These are phyloP conservation scores for Malbranchea cinnamomea DNA, from an alignment of 2,329 filamentous ascomycete genomes.

Conservation along the genomic window DNA sequence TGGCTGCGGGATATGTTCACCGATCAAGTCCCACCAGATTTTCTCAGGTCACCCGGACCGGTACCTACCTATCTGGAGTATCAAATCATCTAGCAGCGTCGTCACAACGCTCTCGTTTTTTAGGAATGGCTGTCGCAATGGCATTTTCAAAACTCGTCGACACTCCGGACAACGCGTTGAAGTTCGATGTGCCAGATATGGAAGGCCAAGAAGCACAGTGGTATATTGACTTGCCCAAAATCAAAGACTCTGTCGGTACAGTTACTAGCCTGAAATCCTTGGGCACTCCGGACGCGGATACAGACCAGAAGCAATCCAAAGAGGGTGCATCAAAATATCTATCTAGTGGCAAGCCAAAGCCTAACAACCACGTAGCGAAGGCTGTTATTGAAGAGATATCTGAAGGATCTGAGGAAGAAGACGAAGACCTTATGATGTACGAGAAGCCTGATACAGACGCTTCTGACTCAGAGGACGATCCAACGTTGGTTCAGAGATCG, in stretches of 20 bases:
- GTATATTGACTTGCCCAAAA: constrained; percentile 52
- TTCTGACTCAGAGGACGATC: constrained; percentile 86
- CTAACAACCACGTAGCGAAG: not conserved
- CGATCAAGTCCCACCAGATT: constrained; percentile 52
- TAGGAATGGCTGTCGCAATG: constrained; percentile 80
- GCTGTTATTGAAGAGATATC: constrained; percentile 49
- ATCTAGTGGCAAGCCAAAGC: constrained; percentile 4
- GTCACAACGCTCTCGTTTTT: constrained; percentile 58
- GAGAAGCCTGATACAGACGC: constrained; percentile 75
- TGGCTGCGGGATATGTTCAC: constrained; percentile 62
- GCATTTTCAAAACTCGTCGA: constrained; percentile 52
- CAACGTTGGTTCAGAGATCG: constrained; percentile 68
- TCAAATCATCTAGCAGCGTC: constrained; percentile 74
- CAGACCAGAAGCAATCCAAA: constrained; percentile 9
- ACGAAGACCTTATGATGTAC: constrained; percentile 60
- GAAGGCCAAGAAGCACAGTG: constrained; percentile 56
- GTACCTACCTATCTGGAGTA: constrained; percentile 58
- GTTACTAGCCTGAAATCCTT: constrained; percentile 34
- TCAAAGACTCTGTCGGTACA: constrained; percentile 49
- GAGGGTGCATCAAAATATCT: too few relatives aligned
- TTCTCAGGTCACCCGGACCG: constrained; percentile 53
- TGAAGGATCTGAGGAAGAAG: constrained; percentile 41
- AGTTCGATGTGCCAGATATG: constrained; percentile 72
- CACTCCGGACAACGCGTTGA: constrained; percentile 53
- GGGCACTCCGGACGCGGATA: constrained; percentile 5